These are phyloP conservation scores for Dendrothele bispora DNA, from an alignment of 768 basidiomycete genomes.

Conservation along the genomic window DNA sequence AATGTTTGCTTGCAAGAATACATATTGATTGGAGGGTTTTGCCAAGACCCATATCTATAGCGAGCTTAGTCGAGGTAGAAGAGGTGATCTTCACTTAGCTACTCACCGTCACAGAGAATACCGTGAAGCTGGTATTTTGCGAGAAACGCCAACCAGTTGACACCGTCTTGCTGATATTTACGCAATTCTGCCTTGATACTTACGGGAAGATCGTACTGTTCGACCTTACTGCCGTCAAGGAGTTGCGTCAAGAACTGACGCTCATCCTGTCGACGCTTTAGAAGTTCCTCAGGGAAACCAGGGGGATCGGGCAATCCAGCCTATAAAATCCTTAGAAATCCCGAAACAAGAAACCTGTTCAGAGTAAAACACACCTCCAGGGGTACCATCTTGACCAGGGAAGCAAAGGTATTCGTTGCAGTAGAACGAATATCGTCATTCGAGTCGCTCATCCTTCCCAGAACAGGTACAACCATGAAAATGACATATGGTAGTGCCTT, in stretches of 20 bases:
- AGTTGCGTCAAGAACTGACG: slow-evolving; percentile 91
- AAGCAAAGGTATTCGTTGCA: slow-evolving; percentile 97
- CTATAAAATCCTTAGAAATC: slow-evolving; percentile 42
- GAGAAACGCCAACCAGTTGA: slow-evolving; percentile 98
- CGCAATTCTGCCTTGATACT: slow-evolving; percentile 91
- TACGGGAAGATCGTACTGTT: slow-evolving; percentile 84
- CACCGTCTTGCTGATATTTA: slow-evolving; percentile 97
- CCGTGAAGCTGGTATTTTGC: slow-evolving; percentile 98
- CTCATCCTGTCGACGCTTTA: slow-evolving; percentile 84
- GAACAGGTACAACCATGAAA: slow-evolving; percentile 93
- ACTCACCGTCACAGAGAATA: slow-evolving; percentile 92
- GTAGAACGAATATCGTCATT: slow-evolving; percentile 91
- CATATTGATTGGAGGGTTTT: slow-evolving; percentile 98
- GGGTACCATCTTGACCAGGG: slow-evolving; percentile 97
- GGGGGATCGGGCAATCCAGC: slow-evolving; percentile 96
- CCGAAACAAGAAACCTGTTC: background rate
- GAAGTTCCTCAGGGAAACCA: slow-evolving; percentile 84
- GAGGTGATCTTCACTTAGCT: background rate
- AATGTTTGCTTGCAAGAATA: slow-evolving; percentile 91
- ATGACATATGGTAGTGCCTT: slow-evolving; percentile 96
- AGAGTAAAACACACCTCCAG: slow-evolving; percentile 65
- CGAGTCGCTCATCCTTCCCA: slow-evolving; percentile 95
- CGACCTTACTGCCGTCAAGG: slow-evolving; percentile 93
- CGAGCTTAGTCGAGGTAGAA: slow-evolving; percentile 8
- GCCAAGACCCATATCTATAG: slow-evolving; percentile 94